Base-by-base conservation (phyloP, 2,329 filamentous ascomycete species). In the Proliferodiscus dingleyae region DNA sequence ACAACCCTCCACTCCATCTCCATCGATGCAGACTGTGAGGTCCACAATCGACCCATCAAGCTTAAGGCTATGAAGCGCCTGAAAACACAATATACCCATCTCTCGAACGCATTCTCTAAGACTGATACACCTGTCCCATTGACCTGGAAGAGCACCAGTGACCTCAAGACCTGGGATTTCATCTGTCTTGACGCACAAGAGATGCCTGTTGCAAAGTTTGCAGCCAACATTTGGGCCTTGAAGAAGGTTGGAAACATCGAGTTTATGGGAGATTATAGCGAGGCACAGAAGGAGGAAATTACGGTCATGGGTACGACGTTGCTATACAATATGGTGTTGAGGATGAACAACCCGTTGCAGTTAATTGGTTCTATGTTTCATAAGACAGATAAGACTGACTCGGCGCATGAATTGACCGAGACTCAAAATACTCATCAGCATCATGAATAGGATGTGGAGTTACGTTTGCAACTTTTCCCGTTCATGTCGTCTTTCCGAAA, bases 131-230 rank as follows among this genome's bases (percentile, higher is more conserved):
- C 46, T 1, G 46, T 53, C 0, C 28, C 43, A 2, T 51, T 56
- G 52, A 47, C 45, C 4, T 47, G 49, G 43, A 22, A 37, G 3
- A 29, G 39, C 22, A 18, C n/a, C 10, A 42, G 45, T 16, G 28
- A 30, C 15, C 36, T 54, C 40, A 52, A 46, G 42, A 52, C 45
- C 3, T 54, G 52, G 49, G 49, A 52, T 11, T 54, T 52, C 41
- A 32, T 54, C 1, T 54, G 52, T 21, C 30, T 54, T 2, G 49
- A 52, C 36, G 22, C 15, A 23, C 13, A 48, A 2, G 46, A 50
- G 45, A 5, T 32, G 26, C 47, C 52, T 1, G 46, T 54, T 5
- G 52, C 52, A 4, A 45, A 40, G 30, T 52, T 50, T 37, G 18
- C 45, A 11, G 45, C 41, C 2, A 49, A 49, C 30, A 16, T 47